A percentile compares a stretch with the other conserved stretches of the same genome.
Evolutionary conservation across 352 stramenopile genomes (phyloP).

Genomic region (Pythium biforme): DNA sequence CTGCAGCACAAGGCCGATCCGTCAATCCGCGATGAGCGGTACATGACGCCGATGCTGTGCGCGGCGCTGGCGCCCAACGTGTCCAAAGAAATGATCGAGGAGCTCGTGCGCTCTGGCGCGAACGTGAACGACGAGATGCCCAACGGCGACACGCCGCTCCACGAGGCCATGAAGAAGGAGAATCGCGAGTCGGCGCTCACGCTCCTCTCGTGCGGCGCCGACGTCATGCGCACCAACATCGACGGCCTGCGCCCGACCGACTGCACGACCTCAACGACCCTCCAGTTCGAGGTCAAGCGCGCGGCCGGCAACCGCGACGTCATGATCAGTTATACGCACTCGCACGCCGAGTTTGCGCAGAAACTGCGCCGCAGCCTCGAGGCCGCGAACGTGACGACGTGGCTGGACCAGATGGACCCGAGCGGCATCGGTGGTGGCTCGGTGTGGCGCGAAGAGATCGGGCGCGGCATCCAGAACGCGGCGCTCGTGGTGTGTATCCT

Average conservation of each 20-base stretch:
- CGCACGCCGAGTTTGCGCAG: slow-evolving; percentile 67
- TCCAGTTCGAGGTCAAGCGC: slow-evolving; percentile 84
- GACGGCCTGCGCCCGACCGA: slow-evolving; percentile 72
- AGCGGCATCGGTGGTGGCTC: slow-evolving; percentile 76
- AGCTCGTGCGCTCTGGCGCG: slow-evolving; percentile 46
- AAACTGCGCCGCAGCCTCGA: slow-evolving; percentile 73
- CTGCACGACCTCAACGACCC: slow-evolving; percentile 76
- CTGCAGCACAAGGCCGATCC: slow-evolving; percentile 51
- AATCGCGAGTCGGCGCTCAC: slow-evolving; percentile 61
- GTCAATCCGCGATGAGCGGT: slow-evolving; percentile 49
- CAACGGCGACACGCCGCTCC: slow-evolving; percentile 70
- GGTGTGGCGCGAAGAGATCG: slow-evolving; percentile 83
- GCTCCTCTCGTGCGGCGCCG: slow-evolving; percentile 50
- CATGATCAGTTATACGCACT: slow-evolving; percentile 89
- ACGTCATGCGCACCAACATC: slow-evolving; percentile 64
- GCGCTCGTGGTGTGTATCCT: slow-evolving; percentile 70
- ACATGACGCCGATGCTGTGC: slow-evolving; percentile 68
- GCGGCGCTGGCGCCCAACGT: slow-evolving; percentile 56
- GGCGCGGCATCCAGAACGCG: slow-evolving; percentile 71
- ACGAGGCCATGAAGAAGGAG: slow-evolving; percentile 73
- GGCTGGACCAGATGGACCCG: slow-evolving; percentile 80
- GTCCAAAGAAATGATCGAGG: slow-evolving; percentile 48
- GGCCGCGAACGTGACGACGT: slow-evolving; percentile 70
- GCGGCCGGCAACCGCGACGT: slow-evolving; percentile 77
- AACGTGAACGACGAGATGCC: slow-evolving; percentile 66